Conservation (phyloP, 2,329 filamentous ascomycete genomes). For the Aspergillus tanneri region DNA sequence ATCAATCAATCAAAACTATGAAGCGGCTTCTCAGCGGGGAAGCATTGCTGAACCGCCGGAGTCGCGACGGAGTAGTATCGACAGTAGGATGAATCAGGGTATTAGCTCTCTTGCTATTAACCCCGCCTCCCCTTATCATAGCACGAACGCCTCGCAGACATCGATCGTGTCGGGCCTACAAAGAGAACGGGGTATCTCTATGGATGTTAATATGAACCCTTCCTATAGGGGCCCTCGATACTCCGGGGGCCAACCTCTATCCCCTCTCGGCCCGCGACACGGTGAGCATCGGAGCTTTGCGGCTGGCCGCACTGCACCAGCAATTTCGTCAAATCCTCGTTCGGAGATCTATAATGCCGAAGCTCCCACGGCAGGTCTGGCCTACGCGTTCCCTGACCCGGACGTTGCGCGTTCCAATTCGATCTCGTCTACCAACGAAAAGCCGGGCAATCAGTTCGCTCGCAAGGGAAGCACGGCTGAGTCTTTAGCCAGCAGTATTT, state of each 20-base stretch:
- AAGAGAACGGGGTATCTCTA: slow-evolving; percentile 43
- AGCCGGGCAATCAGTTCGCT: slow-evolving; percentile 38
- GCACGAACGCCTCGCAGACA: slow-evolving; percentile 47
- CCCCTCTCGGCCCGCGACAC: slow-evolving; percentile 41
- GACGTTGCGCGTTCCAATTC: slow-evolving; percentile 43
- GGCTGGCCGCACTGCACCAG: slow-evolving; percentile 48
- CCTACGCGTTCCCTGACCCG: slow-evolving; percentile 53
- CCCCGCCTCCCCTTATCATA: slow-evolving; percentile 49
- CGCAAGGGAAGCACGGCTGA: slow-evolving; percentile 49
- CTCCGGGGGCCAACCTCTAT: slow-evolving; percentile 41
- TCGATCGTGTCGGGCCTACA: slow-evolving; percentile 47
- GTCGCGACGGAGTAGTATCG: slow-evolving; percentile 51
- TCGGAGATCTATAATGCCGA: slow-evolving; percentile 53
- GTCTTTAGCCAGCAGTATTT: slow-evolving; percentile 48
- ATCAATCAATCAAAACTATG: slow-evolving; percentile 60
- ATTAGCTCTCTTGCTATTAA: slow-evolving; percentile 50
- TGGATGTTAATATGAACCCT: slow-evolving; percentile 37
- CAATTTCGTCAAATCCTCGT: slow-evolving; percentile 50
- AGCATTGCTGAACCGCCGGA: slow-evolving; percentile 45
- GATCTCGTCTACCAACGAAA: slow-evolving; percentile 35
- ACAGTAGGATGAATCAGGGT: slow-evolving; percentile 51
- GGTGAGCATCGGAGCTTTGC: slow-evolving; percentile 45
- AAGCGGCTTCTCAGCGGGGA: slow-evolving; percentile 48
- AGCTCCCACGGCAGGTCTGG: slow-evolving; percentile 50
- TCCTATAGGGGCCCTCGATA: slow-evolving; percentile 43